These are phyloP conservation scores for Hymenoscyphus repandus DNA, from an alignment of 2,329 filamentous ascomycete species.

Conservation along the genomic window DNA sequence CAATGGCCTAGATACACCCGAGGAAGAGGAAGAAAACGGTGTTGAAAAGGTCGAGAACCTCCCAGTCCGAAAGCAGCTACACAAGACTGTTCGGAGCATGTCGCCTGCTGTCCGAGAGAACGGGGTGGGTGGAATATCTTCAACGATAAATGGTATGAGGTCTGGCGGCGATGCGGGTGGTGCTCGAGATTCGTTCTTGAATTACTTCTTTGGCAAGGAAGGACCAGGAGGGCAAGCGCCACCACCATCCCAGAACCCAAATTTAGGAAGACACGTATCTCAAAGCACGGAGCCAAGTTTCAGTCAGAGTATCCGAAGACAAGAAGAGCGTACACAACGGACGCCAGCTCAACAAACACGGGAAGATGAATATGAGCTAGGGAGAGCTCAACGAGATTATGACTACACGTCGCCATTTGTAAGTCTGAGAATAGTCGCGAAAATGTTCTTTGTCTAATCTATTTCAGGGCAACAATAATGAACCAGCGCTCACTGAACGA, in stretches of 20 bases:
- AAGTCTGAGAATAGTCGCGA: slow-evolving; percentile 31
- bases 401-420: slow-evolving; percentile 43
- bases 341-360: slow-evolving; percentile 49
- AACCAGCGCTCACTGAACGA: slow-evolving; percentile 87
- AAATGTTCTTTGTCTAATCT: slow-evolving; percentile 17
- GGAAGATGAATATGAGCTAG: slow-evolving; percentile 33
- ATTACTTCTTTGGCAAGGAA: slow-evolving; percentile 98
- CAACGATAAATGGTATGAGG: slow-evolving; percentile 62
- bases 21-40: slow-evolving; percentile 49
- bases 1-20: slow-evolving; percentile 67
- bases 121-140: slow-evolving; percentile 53
- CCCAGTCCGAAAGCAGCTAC: slow-evolving; percentile 49
- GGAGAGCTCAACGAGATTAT: slow-evolving; percentile 31
- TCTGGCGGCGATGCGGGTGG: slow-evolving; percentile 54
- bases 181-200: slow-evolving; percentile 86
- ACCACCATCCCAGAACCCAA: slow-evolving; percentile 29
- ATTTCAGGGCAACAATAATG: slow-evolving; percentile 53
- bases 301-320: slow-evolving; percentile 74
- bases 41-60: slow-evolving; percentile 50
- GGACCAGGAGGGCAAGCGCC: slow-evolving; percentile 42
- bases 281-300: slow-evolving; percentile 77
- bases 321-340: slow-evolving; percentile 43
- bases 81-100: slow-evolving; percentile 65
- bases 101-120: slow-evolving; percentile 74
- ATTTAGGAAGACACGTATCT: slow-evolving; percentile 62